Evolutionary conservation across 108 stramenopile genomes (phyloP).

Genomic region (Nannochloropsis salina): DNA sequence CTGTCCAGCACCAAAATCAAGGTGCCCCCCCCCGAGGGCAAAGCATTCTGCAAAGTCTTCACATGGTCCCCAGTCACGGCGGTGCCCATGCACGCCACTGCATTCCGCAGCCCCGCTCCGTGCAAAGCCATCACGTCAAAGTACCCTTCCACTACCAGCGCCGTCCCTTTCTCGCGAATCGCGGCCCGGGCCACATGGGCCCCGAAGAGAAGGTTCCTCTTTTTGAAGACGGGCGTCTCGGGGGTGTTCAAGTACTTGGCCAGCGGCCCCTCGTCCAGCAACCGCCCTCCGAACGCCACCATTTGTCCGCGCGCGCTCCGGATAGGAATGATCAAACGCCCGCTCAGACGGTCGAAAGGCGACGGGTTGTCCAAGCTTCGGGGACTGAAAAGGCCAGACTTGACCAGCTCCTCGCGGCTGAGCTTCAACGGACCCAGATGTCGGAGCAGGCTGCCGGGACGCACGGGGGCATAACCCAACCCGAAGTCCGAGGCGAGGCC

Average conservation of each 20-base stretch:
- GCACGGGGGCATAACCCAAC: constrained; percentile 77
- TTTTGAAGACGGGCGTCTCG: constrained; percentile 72
- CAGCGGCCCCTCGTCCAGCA: constrained; percentile 21
- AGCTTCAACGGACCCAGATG: constrained; percentile 63
- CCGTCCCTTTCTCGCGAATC: constrained; percentile 36
- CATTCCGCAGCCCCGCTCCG: constrained; percentile 65
- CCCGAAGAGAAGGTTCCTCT: constrained; percentile 72
- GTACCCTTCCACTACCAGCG: constrained; percentile 83
- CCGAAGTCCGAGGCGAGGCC: constrained; percentile 65
- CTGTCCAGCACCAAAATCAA: constrained; percentile 77
- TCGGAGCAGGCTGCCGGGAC: constrained; percentile 68
- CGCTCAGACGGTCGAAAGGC: constrained; percentile 39
- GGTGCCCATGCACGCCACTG: constrained; percentile 80
- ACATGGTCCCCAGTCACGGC: constrained; percentile 71
- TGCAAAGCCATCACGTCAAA: constrained; percentile 81
- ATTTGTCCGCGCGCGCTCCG: constrained; percentile 34
- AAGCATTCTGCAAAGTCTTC: constrained; percentile 47
- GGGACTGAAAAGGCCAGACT: constrained; percentile 64
- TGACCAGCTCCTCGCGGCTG: constrained; percentile 66
- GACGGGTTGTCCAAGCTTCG: not conserved
- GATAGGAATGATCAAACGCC: constrained; percentile 50
- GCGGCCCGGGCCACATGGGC: constrained; percentile 57
- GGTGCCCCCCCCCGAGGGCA: constrained; percentile 46
- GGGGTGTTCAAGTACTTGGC: constrained; percentile 91
- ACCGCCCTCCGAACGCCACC: constrained; percentile 48